Percentiles rank a stretch among this genome's conserved stretches.
phyloP scores from a whole-genome alignment of 805 yeast genomes.

The Danielozyma ontarioensis region DNA sequence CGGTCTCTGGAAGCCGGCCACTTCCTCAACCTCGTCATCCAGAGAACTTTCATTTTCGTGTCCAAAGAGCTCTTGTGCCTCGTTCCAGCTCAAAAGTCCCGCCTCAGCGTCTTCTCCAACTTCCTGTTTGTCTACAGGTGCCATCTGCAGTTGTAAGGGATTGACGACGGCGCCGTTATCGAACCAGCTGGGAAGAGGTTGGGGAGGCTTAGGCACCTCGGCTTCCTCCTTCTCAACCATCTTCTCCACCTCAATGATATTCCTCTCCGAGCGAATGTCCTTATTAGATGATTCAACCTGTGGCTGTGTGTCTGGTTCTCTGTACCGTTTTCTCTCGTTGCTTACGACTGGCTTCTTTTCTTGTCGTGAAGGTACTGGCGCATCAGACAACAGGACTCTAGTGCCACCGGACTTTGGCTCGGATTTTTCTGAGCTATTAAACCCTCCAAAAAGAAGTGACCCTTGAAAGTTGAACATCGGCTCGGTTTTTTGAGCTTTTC shows the following conservation, averaged over 20 bases:
- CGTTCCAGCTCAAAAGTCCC: constrained; percentile 49
- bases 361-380: background rate
- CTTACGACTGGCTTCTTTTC: no score
- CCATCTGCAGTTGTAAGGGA: background rate
- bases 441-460: no score
- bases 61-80: constrained; percentile 31
- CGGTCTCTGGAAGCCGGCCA: constrained; percentile 1
- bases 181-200: background rate
- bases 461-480: no score
- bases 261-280: no score
- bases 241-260: constrained; percentile 3
- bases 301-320: no score
- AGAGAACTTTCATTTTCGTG: constrained; percentile 8
- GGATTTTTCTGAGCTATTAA: no score
- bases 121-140: constrained; percentile 1
- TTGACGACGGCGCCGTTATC: constrained; percentile 1
- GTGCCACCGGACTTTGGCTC: no score
- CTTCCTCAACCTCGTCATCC: constrained; percentile 6
- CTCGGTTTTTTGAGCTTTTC: no score
- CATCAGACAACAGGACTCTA: no score
- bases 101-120: constrained; percentile 38
- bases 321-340: no score
- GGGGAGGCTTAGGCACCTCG: background rate
- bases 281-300: no score
- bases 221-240: constrained; percentile 1